Evolutionary conservation across 1,139 yeast genomes (phyloP), one percentile per base, ranked within the genome.

Genomic region (Lodderomyces elongisporus): DNA sequence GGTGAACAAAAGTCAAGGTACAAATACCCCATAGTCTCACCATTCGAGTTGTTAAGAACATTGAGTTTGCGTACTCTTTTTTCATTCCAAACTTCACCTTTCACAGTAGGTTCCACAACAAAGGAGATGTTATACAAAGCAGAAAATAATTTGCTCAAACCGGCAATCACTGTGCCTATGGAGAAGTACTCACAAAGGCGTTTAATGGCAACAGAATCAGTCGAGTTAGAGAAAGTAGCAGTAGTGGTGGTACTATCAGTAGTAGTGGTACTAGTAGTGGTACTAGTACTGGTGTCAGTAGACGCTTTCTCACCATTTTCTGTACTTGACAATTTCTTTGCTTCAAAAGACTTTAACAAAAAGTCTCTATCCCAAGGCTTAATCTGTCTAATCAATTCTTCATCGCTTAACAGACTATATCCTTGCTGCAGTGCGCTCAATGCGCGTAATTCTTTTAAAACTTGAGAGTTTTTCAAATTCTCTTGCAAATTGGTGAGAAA

Each of bases 361-460:
- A 74, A 89, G 44, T 88, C 96, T 39, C 95, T 70, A 55, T 91
- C 98, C 98, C 98, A 91, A 1, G 95, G 95, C 42, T 79, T 74
- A 24, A 87, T 66, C 13, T 60, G 54, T 13, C 57, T 56, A 3
- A 75, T 54, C 4, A 78, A 56, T 13, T 70, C 70, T 18, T 53
- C 63, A 44, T 65, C 62, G 9, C 17, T 16, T 37, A 37, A 34
- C 4, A 48, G 42, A 7, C 51, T 52, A 17, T 57, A 52, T 42
- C 71, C 73, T 36, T 58, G 43, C 7, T 13, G 6, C 14, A 13
- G 12, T 13, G 55, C 51, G 25, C 67, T 64, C 23, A 79, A 57
- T 8, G 55, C 45, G 32, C 59, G 60, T 17, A 87, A 47, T 52
- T 88, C 96, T 10, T 60, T 52, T n/a, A 68, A 56, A 0, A 93